These are phyloP conservation scores for Scenedesmus sp. DNA, from an alignment of 163 green algal genomes.

Conservation along the genomic window DNA sequence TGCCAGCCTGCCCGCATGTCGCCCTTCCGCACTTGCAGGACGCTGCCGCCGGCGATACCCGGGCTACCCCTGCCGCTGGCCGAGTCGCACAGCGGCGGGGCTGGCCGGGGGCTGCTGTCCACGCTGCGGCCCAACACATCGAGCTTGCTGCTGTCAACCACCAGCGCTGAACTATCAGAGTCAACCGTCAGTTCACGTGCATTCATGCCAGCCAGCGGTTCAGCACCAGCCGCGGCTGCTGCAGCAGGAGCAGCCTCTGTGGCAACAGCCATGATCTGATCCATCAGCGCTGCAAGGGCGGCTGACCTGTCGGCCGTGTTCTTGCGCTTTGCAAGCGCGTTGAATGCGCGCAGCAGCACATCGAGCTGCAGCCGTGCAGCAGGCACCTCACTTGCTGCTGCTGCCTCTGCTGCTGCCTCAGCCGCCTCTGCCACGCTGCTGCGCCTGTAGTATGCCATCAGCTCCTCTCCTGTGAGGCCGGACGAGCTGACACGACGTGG, in stretches of 20 bases:
- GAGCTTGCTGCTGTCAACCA: background rate
- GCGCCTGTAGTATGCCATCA: constrained; percentile 25
- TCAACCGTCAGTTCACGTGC: background rate
- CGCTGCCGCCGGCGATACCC: background rate
- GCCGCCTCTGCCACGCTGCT: constrained; percentile 30
- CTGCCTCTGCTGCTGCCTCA: constrained; percentile 29
- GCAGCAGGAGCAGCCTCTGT: constrained; percentile 17
- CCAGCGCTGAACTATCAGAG: constrained; percentile 19
- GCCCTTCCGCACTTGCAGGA: background rate
- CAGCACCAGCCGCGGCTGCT: background rate
- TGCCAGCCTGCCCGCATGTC: background rate
- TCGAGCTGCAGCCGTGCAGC: constrained; percentile 29
- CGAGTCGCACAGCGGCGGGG: background rate
- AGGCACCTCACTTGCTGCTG: constrained; percentile 3
- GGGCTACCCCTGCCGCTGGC: background rate
- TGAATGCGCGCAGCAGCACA: constrained; percentile 36
- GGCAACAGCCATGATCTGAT: constrained; percentile 6
- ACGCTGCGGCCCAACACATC: constrained; percentile 5
- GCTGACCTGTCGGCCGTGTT: constrained; percentile 7
- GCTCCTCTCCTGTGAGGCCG: constrained; percentile 39
- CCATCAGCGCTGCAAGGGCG: constrained; percentile 28
- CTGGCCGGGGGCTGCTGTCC: background rate
- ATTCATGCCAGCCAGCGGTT: background rate
- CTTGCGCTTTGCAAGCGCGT: background rate
- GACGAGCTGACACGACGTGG: background rate